Evolutionary conservation across 805 yeast species (phyloP), one percentile per base, ranked within the genome.

Genomic region (Saturnispora bothae): DNA sequence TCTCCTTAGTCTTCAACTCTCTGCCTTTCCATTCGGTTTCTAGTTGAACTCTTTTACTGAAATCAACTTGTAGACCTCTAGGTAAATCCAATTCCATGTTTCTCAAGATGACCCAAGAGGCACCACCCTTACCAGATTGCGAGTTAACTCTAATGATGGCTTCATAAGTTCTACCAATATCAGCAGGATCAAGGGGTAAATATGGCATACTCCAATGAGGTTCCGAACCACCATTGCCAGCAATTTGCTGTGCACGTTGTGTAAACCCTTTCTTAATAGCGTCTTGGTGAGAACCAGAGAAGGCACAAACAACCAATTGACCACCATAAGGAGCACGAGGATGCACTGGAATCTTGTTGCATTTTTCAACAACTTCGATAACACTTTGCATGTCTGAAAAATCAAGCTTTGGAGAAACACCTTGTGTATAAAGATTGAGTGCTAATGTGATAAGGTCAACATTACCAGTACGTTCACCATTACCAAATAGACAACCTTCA

Each of bases 101-200:
- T 61, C 83, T 69, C 52, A 78, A 69, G 45, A 80, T 68, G 40
- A 80, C 75, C 89, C 89, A 80, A 17, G 88, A 83, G 32, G 88
- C 84, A 59, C 89, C 89, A 54, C 89, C 89, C 59, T 80, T 80
- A 59, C 89, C 89, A n/a, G 84, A 76, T 63, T 80, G 89, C 17
- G 89, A 80, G 63, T 80, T 80, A 51, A 80, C 88, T 66, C 89
- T 69, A 54, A 80, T 80, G 41, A 80, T 83, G 39, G 86, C 88
- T 63, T 80, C 89, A 57, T 80, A 80, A 49, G 70, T 78, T 65
- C 85, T 69, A 40, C 89, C 89, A 48, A 80, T 75, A 57, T 80
- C 89, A 59, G 76, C 68, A 50, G 89, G 89, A 64, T 80, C 89
- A 57, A 80, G 68, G 43, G 89, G 86, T 53, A 80, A 65, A 65